phyloP scores from a whole-genome alignment of 192 early-diverging fungal species.

The Podila clonocystis region DNA sequence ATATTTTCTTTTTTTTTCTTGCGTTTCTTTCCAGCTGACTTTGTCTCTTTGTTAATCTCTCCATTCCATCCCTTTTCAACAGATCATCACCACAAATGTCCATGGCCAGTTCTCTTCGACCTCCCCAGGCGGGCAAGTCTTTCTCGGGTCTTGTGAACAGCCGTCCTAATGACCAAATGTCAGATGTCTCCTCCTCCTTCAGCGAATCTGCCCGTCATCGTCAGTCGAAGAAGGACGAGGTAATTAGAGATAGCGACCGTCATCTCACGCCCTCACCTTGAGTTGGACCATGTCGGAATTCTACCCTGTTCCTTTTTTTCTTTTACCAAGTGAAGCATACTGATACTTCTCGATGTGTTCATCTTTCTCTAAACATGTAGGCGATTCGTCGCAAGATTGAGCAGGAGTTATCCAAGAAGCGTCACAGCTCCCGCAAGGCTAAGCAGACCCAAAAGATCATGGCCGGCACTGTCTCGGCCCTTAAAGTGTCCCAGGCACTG shows the following conservation, averaged over 20 bases:
- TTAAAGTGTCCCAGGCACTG: slow-evolving; percentile 87
- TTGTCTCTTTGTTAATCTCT: background rate
- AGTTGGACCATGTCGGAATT: background rate
- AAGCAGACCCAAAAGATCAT: slow-evolving; percentile 53
- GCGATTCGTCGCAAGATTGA: slow-evolving; percentile 80
- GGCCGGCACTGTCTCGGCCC: slow-evolving; percentile 89
- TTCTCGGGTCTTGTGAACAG: slow-evolving; percentile 37
- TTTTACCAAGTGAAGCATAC: too few species aligned
- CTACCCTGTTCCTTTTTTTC: background rate
- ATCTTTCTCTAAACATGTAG: slow-evolving; percentile 10
- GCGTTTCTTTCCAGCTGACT: background rate
- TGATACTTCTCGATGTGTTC: background rate
- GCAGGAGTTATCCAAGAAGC: slow-evolving; percentile 74
- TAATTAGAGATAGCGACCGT: background rate
- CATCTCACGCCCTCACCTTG: too few species aligned
- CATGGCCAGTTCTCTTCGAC: slow-evolving; percentile 52
- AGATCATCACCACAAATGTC: slow-evolving; percentile 21
- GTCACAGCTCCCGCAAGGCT: slow-evolving; percentile 49
- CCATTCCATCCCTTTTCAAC: slow-evolving; percentile 1
- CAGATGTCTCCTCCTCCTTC: slow-evolving; percentile 52
- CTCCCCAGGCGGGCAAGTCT: slow-evolving; percentile 46
- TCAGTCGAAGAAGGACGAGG: slow-evolving; percentile 58
- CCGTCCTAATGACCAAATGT: slow-evolving; percentile 48
- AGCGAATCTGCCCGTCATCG: slow-evolving; percentile 54
- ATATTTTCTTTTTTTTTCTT: background rate